These are phyloP conservation scores for Anacardium occidentale DNA, from an alignment of 345 rosid species.

Conservation along the genomic window DNA sequence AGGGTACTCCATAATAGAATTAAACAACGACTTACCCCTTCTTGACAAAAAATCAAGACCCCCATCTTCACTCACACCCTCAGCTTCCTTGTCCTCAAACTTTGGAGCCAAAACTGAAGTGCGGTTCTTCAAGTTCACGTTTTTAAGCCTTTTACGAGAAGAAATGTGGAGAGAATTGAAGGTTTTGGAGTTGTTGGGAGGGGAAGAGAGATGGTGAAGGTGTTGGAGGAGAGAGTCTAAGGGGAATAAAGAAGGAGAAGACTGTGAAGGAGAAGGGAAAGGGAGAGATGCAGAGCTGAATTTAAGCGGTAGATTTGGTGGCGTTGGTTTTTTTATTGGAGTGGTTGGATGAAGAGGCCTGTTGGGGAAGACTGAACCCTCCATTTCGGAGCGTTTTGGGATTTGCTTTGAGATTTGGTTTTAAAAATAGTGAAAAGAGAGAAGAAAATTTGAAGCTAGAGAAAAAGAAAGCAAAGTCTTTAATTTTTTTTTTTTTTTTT, in stretches of 20 bases:
- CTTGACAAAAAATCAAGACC: constrained; percentile 44
- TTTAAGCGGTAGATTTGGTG: constrained; percentile 41
- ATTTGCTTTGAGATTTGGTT: too few relatives aligned
- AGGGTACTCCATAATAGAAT: constrained; percentile 54
- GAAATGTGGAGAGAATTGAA: constrained; percentile 43
- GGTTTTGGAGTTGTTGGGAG: constrained; percentile 31
- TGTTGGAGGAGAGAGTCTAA: constrained; percentile 74
- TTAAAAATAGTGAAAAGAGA: neutral
- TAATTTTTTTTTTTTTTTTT: too few relatives aligned
- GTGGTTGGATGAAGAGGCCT: constrained; percentile 52
- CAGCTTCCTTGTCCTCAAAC: constrained; percentile 28
- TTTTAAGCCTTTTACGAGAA: constrained; percentile 28
- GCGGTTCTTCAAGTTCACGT: constrained; percentile 29
- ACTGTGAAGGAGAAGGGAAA: constrained; percentile 42
- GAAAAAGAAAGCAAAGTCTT: neutral
- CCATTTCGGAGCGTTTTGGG: too few relatives aligned
- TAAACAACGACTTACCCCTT: constrained; percentile 46
- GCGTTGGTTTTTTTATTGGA: constrained; percentile 39
- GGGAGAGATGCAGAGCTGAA: constrained; percentile 67
- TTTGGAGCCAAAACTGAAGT: constrained; percentile 28
- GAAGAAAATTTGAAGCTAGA: neutral
- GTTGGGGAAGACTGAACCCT: constrained; percentile 60
- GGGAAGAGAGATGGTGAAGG: constrained; percentile 70
- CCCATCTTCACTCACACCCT: constrained; percentile 5
- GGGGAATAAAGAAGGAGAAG: constrained; percentile 48